Evolutionary conservation across 1,139 yeast species (phyloP), one percentile per base, ranked within the genome.

Genomic region (Geotrichum europaeum): DNA sequence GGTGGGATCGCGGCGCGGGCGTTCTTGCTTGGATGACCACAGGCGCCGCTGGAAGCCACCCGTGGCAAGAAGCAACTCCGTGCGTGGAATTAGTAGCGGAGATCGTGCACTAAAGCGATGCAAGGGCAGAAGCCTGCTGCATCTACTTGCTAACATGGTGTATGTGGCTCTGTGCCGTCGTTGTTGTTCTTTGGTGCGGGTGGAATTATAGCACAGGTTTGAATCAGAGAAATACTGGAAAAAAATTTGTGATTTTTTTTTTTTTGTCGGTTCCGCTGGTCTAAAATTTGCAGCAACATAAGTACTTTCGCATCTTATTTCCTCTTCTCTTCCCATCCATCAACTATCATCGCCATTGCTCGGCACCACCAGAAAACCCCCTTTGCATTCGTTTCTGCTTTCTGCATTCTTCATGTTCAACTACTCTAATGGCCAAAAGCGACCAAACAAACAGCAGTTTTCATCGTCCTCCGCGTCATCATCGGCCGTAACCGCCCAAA

Each of bases 341-440:
- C 18, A 45, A 20, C 13, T 20, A 22, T 20, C 47, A 40, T 40
- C n/a, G 47, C 47, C 22, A 40, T 40, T 7, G 22, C 47, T 40
- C 55, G 15, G 30, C 49, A 53, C 22, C 50, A 43, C 18, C 20
- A 25, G 36, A 22, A 51, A n/a, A 22, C 10, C n/a, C 34, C 15
- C 18, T 43, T 32, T 18, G 43, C 13, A 9, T n/a, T 28, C 43
- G 15, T 13, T 22, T 30, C 45, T 24, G 28, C 54, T 20, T 7
- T 15, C 54, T 32, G 54, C 54, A 51, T 51, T 36, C 43, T 30
- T n/a, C 40, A 53, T 53, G 56, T 53, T 53, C 40, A 53, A 53
- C 56, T 53, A 25, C 45, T 43, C 56, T 25, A 53, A 53, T 53
- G 56, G 51, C 51, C 56, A 43, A 36, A 49, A 43, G 49, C 40